phyloP scores from a whole-genome alignment of 2,329 filamentous ascomycete species.

The Mariannaea elegans region DNA sequence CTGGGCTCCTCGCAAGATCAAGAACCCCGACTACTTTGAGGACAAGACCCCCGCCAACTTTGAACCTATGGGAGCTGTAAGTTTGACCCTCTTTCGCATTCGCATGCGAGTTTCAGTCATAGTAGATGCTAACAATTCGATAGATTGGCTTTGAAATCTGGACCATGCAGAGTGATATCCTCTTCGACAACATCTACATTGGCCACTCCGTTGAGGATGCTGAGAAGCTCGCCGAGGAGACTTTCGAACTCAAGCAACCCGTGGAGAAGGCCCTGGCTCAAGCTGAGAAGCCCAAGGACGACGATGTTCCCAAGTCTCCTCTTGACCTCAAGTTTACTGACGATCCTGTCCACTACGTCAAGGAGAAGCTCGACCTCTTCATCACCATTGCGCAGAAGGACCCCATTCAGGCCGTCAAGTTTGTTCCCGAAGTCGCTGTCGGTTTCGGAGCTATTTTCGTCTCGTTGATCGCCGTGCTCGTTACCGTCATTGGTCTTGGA shows the following conservation, averaged over 20 bases:
- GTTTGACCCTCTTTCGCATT: slow-evolving; percentile 48
- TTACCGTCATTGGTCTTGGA: slow-evolving; percentile 71
- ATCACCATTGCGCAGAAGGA: slow-evolving; percentile 82
- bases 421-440: slow-evolving; percentile 90
- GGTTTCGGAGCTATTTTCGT: slow-evolving; percentile 76
- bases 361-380: slow-evolving; percentile 95
- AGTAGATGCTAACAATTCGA: slow-evolving; percentile 27
- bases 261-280: slow-evolving; percentile 84
- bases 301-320: slow-evolving; percentile 72
- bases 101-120: background rate
- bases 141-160: slow-evolving; percentile 99
- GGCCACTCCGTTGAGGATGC: slow-evolving; percentile 96
- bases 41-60: slow-evolving; percentile 97
- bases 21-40: slow-evolving; percentile 96
- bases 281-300: slow-evolving; percentile 78
- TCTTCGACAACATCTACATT: slow-evolving; percentile 99
- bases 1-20: slow-evolving; percentile 95
- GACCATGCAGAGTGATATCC: slow-evolving; percentile 99
- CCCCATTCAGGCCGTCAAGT: slow-evolving; percentile 84
- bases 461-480: slow-evolving; percentile 75
- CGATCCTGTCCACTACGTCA: slow-evolving; percentile 86
- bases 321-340: slow-evolving; percentile 87
- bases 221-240: slow-evolving; percentile 86
- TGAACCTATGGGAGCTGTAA: slow-evolving; percentile 96
- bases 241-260: slow-evolving; percentile 87